These are phyloP conservation scores for Wolfiporia cocos DNA, from an alignment of 1,284 basidiomycete genomes.

Conservation along the genomic window DNA sequence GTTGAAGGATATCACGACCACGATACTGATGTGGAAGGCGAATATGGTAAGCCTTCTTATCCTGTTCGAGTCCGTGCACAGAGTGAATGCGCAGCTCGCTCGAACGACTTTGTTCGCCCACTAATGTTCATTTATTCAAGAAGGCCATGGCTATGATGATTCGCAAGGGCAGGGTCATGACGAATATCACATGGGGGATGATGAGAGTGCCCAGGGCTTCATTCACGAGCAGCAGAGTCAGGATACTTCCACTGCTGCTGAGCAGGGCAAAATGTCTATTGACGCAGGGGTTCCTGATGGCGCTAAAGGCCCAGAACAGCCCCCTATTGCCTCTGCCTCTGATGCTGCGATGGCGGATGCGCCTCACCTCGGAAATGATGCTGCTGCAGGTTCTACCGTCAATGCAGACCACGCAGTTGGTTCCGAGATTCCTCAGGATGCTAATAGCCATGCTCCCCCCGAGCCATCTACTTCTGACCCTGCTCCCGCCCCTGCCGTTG, in stretches of 20 bases:
- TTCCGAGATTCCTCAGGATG: conserved; percentile 11
- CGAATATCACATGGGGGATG: conserved; percentile 27
- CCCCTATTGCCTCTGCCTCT: conserved; percentile 14
- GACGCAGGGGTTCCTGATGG: conserved; percentile 18
- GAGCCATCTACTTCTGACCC: conserved; percentile 22
- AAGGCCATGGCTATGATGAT: conserved; percentile 49
- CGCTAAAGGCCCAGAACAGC: conserved; percentile 13
- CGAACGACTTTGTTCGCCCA: conserved; percentile 35
- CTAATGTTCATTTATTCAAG: conserved; percentile 43
- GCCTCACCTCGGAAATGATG: conserved; percentile 13
- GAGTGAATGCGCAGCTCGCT: conserved; percentile 26
- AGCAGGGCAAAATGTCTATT: conserved; percentile 14
- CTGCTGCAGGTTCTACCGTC: conserved; percentile 17
- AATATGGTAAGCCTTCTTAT: conserved; percentile 38
- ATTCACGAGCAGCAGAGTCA: conserved; percentile 28
- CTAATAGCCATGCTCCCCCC: conserved; percentile 28
- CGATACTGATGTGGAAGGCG: conserved; percentile 28
- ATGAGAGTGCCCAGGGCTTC: conserved; percentile 22
- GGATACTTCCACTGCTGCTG: conserved; percentile 20
- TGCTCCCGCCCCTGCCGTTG: conserved; percentile 36
- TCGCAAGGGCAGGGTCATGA: conserved; percentile 24
- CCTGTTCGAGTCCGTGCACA: conserved; percentile 24
- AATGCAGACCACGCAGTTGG: conserved; percentile 7
- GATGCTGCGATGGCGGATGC: conserved; percentile 10
- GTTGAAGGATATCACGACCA: conserved; percentile 31